Base-by-base conservation (phyloP, 2,329 filamentous ascomycete genomes). In the Alternaria triticina region DNA sequence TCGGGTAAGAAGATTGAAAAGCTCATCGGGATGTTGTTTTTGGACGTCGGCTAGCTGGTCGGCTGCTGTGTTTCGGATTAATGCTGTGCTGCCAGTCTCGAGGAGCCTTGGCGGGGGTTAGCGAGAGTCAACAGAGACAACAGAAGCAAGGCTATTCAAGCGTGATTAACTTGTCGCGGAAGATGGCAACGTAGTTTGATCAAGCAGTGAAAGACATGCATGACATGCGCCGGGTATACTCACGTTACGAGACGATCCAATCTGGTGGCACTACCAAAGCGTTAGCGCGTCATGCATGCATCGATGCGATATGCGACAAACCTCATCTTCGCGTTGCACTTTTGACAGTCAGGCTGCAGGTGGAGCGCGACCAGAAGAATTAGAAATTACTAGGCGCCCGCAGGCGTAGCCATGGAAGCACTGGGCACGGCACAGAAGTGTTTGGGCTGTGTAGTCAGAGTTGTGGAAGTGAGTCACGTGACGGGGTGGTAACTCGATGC, bases 41-140 rank as follows among this genome's bases (percentile, higher is more conserved):
- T 99, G 96, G 81, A 97, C 96, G 82, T 99, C 96, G 66, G 94
- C 96, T 67, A 99, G 87, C 82, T 99, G 96, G 77, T 96, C 94
- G 66, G 97, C 96, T 66, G 96, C 96, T 67, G 96, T 99, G 77
- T 97, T 97, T 71, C 96, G 91, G 78, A 99, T 98, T 70, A 99
- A 86, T 78, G 91, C 91, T 64, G 96, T 99, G 83, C 95, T 98
- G 73, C 96, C 96, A 61, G 96, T 98, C 86, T 99, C 96, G 74
- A 99, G 90, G 79, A 99, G 89, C 69, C 94, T 97, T 80, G 74
- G 71, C 67, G 59, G 22, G 50, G 49, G 70, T 77, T 70, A 77
- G 75, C 69, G 62, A 69, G 50, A 52, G 40, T 40, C 40, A 30
- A 45, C 36, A 55, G 54, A 59, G 46, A 52, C 49, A 28, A 36